These are phyloP conservation scores for Aspergillus pseudoglaucus DNA, from an alignment of 2,329 filamentous ascomycete species.

Conservation along the genomic window DNA sequence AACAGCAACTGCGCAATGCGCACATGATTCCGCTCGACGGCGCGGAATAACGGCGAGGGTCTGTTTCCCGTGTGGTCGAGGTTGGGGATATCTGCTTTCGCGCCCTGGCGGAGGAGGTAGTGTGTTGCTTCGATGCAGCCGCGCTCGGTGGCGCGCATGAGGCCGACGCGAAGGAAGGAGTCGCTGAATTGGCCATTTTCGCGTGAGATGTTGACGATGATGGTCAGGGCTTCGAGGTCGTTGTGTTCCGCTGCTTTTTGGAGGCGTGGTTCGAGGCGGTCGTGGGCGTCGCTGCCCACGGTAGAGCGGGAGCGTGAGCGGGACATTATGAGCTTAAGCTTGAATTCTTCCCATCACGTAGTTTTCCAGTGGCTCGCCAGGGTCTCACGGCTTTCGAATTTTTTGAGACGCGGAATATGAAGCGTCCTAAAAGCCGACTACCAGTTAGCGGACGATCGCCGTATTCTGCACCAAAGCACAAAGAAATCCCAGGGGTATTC, in stretches of 20 bases:
- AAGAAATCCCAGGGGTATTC: too few relatives aligned
- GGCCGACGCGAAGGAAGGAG: slow-evolving; percentile 33
- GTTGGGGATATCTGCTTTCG: slow-evolving; percentile 28
- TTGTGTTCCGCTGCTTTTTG: slow-evolving; percentile 35
- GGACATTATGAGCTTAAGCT: slow-evolving; percentile 13
- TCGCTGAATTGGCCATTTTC: slow-evolving; percentile 32
- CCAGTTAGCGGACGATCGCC: too few relatives aligned
- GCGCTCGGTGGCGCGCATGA: slow-evolving; percentile 37
- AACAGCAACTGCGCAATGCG: slow-evolving; percentile 42
- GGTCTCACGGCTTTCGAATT: too few relatives aligned
- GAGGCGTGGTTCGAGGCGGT: slow-evolving; percentile 37
- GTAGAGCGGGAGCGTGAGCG: slow-evolving; percentile 28
- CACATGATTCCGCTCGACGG: slow-evolving; percentile 34
- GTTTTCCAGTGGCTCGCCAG: background rate
- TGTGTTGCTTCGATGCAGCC: slow-evolving; percentile 25
- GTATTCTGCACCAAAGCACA: too few relatives aligned
- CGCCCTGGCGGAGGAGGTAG: slow-evolving; percentile 32
- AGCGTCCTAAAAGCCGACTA: too few relatives aligned
- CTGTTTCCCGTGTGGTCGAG: slow-evolving; percentile 10
- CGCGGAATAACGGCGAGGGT: slow-evolving; percentile 30
- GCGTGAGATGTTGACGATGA: slow-evolving; percentile 26
- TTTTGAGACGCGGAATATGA: too few relatives aligned
- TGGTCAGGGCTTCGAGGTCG: slow-evolving; percentile 25
- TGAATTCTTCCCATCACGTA: background rate
- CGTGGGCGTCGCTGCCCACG: slow-evolving; percentile 29